Base-by-base conservation (phyloP, 179 eudicot genomes). In the Monotropa hypopitys region DNA sequence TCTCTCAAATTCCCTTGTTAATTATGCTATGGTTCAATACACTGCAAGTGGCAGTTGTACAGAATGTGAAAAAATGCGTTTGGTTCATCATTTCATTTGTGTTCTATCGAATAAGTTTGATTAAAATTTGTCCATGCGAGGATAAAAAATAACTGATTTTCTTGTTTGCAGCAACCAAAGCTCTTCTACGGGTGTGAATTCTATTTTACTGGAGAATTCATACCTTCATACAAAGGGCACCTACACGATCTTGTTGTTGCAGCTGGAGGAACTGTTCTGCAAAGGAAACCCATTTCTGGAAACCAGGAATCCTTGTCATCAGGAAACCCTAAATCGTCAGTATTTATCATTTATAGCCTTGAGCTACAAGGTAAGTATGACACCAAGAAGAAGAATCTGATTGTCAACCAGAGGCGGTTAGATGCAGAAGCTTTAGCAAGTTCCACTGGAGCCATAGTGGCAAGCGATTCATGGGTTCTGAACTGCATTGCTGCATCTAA, bases 181-280 rank as follows among this genome's bases (percentile, higher is more conserved):
- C 90, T 91, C 74, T 95, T 95, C 67, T 74, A 83, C 11, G 92
- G 90, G 50, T 80, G 76, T 80, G 78, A 83, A 59, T 90, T 95
- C 81, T 93, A 84, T 76, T 88, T 95, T 65, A 84, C 81, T 49
- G 94, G 92, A 65, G 97, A 95, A 70, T 91, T 89, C 61, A 82
- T 53, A 76, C 84, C 87, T 77, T 86, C 94, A 11, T 91, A 91
- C 83, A 90, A 85, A 67, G 91, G 90, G 0, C 93, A 90, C 80
- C 84, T 95, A 76, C 92, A 89, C 61, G 96, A 91, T 80, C 98
- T 95, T 65, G 70, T 93, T 26, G 83, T 83, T 77, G 89, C 92
- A 43, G 98, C 90, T 47, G 99, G 97, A 78, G 99, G 96, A 54
- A 84, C 85, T 43, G 79, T 93, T 79, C 84, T 95, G 46, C 96